Evolutionary conservation across 345 rosid species (phyloP).

Genomic region (Eucalyptus pauciflora): DNA sequence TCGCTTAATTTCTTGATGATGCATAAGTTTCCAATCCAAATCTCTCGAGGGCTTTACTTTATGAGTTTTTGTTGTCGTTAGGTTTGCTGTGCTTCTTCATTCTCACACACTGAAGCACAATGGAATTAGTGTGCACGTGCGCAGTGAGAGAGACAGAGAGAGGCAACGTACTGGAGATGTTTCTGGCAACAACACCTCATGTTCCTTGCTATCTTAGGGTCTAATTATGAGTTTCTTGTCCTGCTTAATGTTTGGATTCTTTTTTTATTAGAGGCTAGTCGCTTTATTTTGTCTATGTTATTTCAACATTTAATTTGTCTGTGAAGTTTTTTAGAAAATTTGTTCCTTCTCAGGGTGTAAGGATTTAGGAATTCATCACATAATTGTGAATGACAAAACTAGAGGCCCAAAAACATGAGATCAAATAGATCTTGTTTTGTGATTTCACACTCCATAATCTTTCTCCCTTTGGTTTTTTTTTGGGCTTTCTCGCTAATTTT

Average conservation of each 20-base stretch:
- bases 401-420: too few relatives aligned
- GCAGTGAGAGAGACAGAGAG: background rate
- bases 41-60: background rate
- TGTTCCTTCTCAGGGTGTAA: constrained; percentile 31
- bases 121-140: too few relatives aligned
- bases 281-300: too few relatives aligned
- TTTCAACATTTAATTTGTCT: background rate
- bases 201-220: background rate
- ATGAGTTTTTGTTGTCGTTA: background rate
- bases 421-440: too few relatives aligned
- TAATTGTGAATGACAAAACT: constrained; percentile 52
- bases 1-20: background rate
- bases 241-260: background rate
- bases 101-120: background rate
- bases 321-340: background rate
- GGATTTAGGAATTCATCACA: constrained; percentile 86
- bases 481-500: too few relatives aligned
- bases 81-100: background rate
- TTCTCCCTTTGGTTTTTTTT: too few relatives aligned
- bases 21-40: background rate
- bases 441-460: background rate
- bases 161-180: background rate
- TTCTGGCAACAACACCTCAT: background rate
- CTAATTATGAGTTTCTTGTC: background rate
- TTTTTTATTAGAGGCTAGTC: too few relatives aligned